Base-by-base conservation (phyloP, 2,329 filamentous ascomycete species). In the Fusarium kyushuense region DNA sequence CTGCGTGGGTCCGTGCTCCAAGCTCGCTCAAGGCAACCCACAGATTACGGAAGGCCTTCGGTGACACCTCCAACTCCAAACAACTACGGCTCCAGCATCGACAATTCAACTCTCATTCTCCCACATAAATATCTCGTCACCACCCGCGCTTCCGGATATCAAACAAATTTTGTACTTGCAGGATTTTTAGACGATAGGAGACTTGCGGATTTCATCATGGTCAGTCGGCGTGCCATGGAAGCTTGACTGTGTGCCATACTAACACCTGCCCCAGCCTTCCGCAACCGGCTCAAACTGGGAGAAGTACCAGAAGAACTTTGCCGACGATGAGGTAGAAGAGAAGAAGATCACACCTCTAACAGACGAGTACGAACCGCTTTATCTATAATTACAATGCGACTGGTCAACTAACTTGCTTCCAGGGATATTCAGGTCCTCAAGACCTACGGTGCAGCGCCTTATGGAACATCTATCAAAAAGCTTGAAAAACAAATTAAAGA, bases 401-500 rank as follows among this genome's bases (percentile, higher is more conserved):
- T 21, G 46, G 30, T 48, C 57, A 54, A 65, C 76, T 79, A 69
- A 78, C 57, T 30, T 32, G 25, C 38, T 64, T 70, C 66, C 69
- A 98, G 95, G 85, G 96, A 99, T 84, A 99, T 99, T 76, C 94
- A 97, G 84, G 96, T 99, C 72, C 89, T 99, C 75, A 99, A 98
- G 86, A 99, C 96, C 66, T 99, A 99, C 81, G 96, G 96, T 76
- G 94, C 95, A 35, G 96, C 96, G 60, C 96, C 96, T 32, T 99
- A 99, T 77, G 95, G 93, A 72, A 91, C 93, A 47, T 91, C 93
- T 63, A 85, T 99, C 77, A 97, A 97, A 88, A 96, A 96, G 84
- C 91, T 99, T 67, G 96, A 99, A 83, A 97, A 98, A 82, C 92
- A 97, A 83, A 98, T 99, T 86, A 99, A 98, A 81, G 96, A 99